These are phyloP conservation scores for Fistulifera pelliculosa DNA, from an alignment of 108 stramenopile species.

Conservation along the genomic window DNA sequence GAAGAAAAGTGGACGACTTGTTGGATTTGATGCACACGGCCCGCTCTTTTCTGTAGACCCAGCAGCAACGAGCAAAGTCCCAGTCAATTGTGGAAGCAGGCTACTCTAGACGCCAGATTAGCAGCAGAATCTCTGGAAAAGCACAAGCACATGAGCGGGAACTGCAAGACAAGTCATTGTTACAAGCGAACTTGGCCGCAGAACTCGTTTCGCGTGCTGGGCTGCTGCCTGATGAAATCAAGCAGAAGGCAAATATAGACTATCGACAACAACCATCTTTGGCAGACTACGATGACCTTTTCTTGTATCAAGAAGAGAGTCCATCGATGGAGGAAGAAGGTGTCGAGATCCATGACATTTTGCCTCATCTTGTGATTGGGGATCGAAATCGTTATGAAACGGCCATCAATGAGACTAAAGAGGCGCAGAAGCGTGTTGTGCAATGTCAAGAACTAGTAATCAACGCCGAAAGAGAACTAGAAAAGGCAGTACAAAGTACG, in stretches of 20 bases:
- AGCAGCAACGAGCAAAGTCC: not conserved
- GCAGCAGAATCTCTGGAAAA: slow-evolving; percentile 25
- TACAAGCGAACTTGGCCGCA: slow-evolving; percentile 19
- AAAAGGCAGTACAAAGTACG: slow-evolving; percentile 39
- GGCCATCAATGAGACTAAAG: slow-evolving; percentile 42
- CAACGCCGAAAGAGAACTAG: slow-evolving; percentile 35
- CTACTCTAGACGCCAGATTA: slow-evolving; percentile 23
- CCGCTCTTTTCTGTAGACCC: slow-evolving; percentile 29
- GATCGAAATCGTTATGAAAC: slow-evolving; percentile 28
- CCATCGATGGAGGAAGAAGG: slow-evolving; percentile 27
- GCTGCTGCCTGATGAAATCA: no score
- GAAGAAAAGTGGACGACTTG: slow-evolving; percentile 19
- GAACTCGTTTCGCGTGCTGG: slow-evolving; percentile 2
- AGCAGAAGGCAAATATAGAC: not conserved
- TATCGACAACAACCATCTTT: not conserved
- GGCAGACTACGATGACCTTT: not conserved
- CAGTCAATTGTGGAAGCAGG: slow-evolving; percentile 9
- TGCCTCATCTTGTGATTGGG: slow-evolving; percentile 48
- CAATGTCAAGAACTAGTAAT: slow-evolving; percentile 34
- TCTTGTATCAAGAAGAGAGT: not conserved
- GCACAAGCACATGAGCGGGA: slow-evolving; percentile 37
- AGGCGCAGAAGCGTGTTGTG: slow-evolving; percentile 42
- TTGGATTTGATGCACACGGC: slow-evolving; percentile 52
- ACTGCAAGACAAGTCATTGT: slow-evolving; percentile 23
- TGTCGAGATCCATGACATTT: slow-evolving; percentile 52